These are phyloP conservation scores for Penicillium thymicola DNA, from an alignment of 2,329 filamentous ascomycete genomes.

Conservation along the genomic window DNA sequence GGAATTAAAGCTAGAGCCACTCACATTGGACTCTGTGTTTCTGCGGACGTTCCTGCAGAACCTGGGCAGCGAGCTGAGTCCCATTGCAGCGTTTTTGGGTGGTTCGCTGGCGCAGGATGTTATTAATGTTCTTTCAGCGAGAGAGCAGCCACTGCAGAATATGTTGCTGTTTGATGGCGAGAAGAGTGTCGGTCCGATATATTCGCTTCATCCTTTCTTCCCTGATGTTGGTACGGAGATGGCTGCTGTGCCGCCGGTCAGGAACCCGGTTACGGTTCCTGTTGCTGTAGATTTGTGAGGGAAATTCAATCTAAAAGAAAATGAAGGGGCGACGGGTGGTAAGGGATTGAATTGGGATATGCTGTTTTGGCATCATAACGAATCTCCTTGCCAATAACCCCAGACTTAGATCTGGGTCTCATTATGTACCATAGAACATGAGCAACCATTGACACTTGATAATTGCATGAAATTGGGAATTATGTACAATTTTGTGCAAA, in stretches of 20 bases:
- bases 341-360: neutral
- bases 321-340: neutral
- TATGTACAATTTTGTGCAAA: constrained; percentile 3
- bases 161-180: constrained; percentile 88
- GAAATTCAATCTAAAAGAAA: neutral
- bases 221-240: constrained; percentile 29
- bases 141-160: constrained; percentile 95
- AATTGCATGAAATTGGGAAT: neutral
- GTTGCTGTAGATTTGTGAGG: neutral
- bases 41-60: constrained; percentile 84
- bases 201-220: constrained; percentile 71
- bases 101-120: constrained; percentile 92
- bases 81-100: constrained; percentile 83
- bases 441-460: neutral
- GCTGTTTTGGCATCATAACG: neutral
- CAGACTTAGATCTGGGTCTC: neutral
- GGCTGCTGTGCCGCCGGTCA: constrained; percentile 28
- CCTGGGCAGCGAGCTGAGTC: constrained; percentile 76
- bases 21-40: constrained; percentile 67
- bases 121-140: constrained; percentile 88
- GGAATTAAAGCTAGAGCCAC: constrained; percentile 65
- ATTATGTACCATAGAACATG: constrained; percentile 4
- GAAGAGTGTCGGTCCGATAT: constrained; percentile 72
- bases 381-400: neutral
- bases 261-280: constrained; percentile 25